Conservation (phyloP, 2,329 filamentous ascomycete species). For the Sporothrix brunneoviolacea region DNA sequence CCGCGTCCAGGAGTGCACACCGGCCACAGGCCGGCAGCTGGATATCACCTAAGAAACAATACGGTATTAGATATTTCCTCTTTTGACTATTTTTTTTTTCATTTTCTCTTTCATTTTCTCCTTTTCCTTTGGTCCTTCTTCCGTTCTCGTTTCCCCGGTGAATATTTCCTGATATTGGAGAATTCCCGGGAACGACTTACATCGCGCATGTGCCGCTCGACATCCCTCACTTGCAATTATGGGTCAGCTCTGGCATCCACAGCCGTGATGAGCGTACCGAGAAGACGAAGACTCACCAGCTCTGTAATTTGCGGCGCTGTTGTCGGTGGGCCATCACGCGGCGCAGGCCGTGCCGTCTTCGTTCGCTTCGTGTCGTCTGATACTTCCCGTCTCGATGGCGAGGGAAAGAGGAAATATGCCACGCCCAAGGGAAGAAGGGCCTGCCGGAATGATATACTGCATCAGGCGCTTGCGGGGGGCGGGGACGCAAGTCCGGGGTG, state of each 20-base stretch:
- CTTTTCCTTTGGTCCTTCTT: background rate
- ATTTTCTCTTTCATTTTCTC: background rate
- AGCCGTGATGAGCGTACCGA: background rate
- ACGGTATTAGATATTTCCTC: background rate
- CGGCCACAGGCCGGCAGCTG: slow-evolving; percentile 3
- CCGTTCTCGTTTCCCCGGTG: too few species aligned
- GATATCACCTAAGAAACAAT: background rate
- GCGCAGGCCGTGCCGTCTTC: background rate
- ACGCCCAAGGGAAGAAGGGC: background rate
- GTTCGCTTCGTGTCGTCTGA: background rate
- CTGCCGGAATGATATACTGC: slow-evolving; percentile 4
- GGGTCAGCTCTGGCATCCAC: background rate
- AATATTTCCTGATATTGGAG: too few species aligned
- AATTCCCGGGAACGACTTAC: slow-evolving; percentile 2
- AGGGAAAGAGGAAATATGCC: slow-evolving; percentile 1
- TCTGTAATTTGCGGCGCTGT: slow-evolving; percentile 4
- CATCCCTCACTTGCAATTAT: slow-evolving; percentile 2
- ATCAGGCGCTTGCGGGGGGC: too few species aligned
- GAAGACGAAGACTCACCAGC: background rate
- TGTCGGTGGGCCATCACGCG: slow-evolving; percentile 3
- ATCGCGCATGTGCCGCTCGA: slow-evolving; percentile 6
- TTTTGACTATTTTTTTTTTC: too few species aligned
- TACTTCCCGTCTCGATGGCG: background rate
- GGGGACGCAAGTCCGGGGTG: too few species aligned
- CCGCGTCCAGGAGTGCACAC: background rate